Conservation (phyloP, 108 stramenopile species). For the Discostella pseudostelligera region DNA sequence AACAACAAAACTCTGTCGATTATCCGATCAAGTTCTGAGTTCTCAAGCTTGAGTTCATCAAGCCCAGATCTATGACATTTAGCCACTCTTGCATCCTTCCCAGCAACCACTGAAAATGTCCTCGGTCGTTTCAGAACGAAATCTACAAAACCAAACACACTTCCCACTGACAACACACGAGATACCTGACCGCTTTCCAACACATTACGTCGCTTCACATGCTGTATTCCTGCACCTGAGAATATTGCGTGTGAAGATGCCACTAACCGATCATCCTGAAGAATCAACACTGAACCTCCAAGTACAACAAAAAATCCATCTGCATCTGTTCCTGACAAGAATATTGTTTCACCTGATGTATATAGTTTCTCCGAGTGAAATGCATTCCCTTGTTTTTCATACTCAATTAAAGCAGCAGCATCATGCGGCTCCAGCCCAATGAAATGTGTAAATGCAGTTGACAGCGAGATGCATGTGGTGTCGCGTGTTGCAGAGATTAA, state of each 20-base stretch:
- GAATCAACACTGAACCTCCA: constrained; percentile 65
- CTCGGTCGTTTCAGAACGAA: constrained; percentile 69
- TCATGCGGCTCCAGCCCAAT: constrained; percentile 52
- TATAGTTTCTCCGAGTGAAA: constrained; percentile 62
- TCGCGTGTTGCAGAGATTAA: constrained; percentile 7
- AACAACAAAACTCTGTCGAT: constrained; percentile 72
- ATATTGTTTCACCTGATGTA: constrained; percentile 56
- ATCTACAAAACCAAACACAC: constrained; percentile 84
- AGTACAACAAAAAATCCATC: constrained; percentile 81
- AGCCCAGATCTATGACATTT: constrained; percentile 55
- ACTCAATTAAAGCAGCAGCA: constrained; percentile 40
- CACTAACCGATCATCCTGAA: constrained; percentile 32
- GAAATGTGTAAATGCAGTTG: constrained; percentile 47
- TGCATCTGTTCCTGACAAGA: constrained; percentile 47
- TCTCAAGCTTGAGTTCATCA: constrained; percentile 51
- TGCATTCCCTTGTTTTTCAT: constrained; percentile 46
- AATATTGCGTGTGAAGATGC: too few relatives aligned
- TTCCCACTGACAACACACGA: constrained; percentile 54
- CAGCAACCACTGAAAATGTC: constrained; percentile 60
- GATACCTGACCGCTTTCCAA: constrained; percentile 33
- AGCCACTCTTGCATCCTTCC: constrained; percentile 64
- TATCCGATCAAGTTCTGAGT: constrained; percentile 56
- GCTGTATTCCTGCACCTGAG: constrained; percentile 41
- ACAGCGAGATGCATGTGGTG: constrained; percentile 33
- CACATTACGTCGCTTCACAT: constrained; percentile 17